phyloP scores from a whole-genome alignment of 2,329 filamentous ascomycete genomes.

The Meredithiella fracta region DNA sequence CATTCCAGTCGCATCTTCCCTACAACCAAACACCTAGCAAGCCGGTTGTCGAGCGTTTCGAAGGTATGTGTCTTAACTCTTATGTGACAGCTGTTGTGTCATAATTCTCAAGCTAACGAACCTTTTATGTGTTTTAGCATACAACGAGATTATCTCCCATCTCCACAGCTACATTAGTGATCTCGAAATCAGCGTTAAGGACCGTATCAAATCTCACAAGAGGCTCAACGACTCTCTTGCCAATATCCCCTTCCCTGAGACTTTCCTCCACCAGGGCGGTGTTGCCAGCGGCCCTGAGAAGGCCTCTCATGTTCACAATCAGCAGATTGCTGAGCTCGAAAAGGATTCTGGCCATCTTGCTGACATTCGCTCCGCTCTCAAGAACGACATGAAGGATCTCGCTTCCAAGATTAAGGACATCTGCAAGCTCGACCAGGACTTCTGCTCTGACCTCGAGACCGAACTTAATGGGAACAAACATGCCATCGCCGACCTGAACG shows the following conservation, averaged over 20 bases:
- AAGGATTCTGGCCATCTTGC: constrained; percentile 83
- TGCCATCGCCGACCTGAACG: constrained; percentile 65
- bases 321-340: constrained; percentile 60
- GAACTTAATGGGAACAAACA: constrained; percentile 76
- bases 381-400: constrained; percentile 70
- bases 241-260: constrained; percentile 56
- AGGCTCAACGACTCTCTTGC: constrained; percentile 75
- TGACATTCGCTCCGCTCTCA: constrained; percentile 78
- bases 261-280: constrained; percentile 68
- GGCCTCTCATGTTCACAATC: constrained; percentile 57
- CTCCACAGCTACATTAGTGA: constrained; percentile 88
- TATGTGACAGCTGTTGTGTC: not conserved
- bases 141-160: constrained; percentile 90
- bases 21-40: constrained; percentile 80
- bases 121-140: constrained; percentile 38
- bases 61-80: constrained; percentile 40
- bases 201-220: constrained; percentile 61
- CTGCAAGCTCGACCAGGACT: constrained; percentile 80
- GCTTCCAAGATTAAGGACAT: constrained; percentile 98
- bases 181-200: constrained; percentile 76
- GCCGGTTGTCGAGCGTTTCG: constrained; percentile 69
- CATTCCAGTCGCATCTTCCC: constrained; percentile 78
- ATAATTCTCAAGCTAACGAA: constrained; percentile 6
- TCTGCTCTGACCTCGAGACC: constrained; percentile 91
- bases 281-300: constrained; percentile 63